phyloP scores from a whole-genome alignment of 768 basidiomycete species.

The Lactarius tabidus region DNA sequence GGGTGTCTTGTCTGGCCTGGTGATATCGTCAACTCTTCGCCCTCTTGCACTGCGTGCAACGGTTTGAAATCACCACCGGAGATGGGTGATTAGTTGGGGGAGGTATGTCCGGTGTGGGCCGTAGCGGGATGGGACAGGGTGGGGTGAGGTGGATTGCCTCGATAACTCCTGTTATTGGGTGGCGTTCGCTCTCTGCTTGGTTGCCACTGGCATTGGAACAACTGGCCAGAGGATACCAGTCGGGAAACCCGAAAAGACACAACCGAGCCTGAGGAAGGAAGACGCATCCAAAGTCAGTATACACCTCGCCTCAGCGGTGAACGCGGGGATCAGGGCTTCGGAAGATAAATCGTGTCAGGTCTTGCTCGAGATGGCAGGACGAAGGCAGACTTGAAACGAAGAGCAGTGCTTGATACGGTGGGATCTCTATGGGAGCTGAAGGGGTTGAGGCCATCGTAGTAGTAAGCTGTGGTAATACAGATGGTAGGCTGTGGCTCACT shows the following conservation, averaged over 20 bases:
- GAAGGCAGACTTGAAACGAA: background rate
- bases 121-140: too few species aligned
- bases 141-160: too few species aligned
- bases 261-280: background rate
- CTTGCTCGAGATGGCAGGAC: background rate
- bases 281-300: conserved; percentile 31
- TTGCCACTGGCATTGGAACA: conserved; percentile 83
- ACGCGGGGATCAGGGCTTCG: background rate
- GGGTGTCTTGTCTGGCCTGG: too few species aligned
- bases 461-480: background rate
- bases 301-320: conserved; percentile 27
- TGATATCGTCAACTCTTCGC: too few species aligned
- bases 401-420: background rate
- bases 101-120: too few species aligned
- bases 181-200: too few species aligned
- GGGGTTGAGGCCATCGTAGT: conserved; percentile 22
- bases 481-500: too few species aligned
- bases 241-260: conserved; percentile 7
- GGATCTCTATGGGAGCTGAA: conserved; percentile 43
- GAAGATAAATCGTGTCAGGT: background rate
- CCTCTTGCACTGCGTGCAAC: too few species aligned
- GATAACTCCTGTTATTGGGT: too few species aligned
- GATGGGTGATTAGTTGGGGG: too few species aligned
- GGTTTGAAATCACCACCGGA: too few species aligned
- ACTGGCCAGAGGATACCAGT: conserved; percentile 43